phyloP scores from a whole-genome alignment of 106 monocot species.

The Dactylorhiza incarnata region DNA sequence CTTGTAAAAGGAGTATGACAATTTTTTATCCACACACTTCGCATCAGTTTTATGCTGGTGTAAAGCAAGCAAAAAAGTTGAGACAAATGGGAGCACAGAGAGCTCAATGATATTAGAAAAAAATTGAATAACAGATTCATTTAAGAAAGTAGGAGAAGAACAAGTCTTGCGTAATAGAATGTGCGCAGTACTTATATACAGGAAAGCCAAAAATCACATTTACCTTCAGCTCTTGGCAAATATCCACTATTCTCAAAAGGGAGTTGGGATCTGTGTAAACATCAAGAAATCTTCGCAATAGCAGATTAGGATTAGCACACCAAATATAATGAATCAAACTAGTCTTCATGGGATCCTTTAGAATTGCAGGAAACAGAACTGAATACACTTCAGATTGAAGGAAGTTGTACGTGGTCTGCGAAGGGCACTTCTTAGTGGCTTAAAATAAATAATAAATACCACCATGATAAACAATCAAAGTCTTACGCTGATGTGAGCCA shows the following conservation, averaged over 20 bases:
- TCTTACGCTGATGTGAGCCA: constrained; percentile 58
- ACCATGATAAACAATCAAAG: not conserved
- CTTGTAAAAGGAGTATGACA: not conserved
- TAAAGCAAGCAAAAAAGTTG: not conserved
- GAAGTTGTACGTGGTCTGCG: constrained; percentile 80
- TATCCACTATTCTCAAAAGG: constrained; percentile 48
- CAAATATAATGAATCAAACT: constrained; percentile 52
- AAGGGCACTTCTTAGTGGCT: not conserved
- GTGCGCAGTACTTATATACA: not conserved
- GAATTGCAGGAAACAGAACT: constrained; percentile 43
- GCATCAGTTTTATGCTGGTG: not conserved
- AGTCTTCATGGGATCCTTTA: constrained; percentile 48
- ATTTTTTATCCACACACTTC: not conserved
- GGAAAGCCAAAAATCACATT: not conserved
- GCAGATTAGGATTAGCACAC: constrained; percentile 51
- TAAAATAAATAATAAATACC: not conserved
- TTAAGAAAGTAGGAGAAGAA: not conserved
- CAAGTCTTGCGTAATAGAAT: not conserved
- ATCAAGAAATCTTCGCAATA: constrained; percentile 64
- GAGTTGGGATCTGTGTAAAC: constrained; percentile 30
- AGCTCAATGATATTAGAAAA: not conserved
- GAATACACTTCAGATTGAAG: constrained; percentile 76
- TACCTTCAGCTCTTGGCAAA: constrained; percentile 94
- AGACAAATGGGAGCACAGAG: not conserved
- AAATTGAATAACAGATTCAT: not conserved